Evolutionary conservation across 148 eudicot species (phyloP), one percentile per base, ranked within the genome.

Genomic region (Rhododendron simsii): DNA sequence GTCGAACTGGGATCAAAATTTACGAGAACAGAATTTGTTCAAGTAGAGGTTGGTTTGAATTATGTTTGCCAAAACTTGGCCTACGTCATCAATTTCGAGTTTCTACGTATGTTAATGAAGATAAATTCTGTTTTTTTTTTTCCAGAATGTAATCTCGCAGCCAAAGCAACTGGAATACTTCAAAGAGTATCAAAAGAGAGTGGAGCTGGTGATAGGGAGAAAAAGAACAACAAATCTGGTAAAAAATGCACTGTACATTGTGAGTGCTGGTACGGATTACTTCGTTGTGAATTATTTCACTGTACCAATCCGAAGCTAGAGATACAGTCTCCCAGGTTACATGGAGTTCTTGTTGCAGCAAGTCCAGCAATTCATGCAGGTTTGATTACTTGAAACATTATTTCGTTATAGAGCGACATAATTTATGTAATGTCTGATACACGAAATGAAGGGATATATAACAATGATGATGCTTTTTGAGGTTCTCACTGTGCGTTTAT

Each of bases 131-230:
- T 1, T 1, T 33, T 14, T n/a, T 6, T 87, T 37, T 3, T 37
- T 37, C 44, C 50, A 94, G 98, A 90, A 88, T 82, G 98, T 94
- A 61, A 93, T 93, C 28, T 59, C 94, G 50, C 13, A 94, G 47
- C 39, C 89, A 30, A 88, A 81, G 78, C 98, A 96, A 80, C 10
- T 96, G 44, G 86, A 88, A 3, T 88, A 91, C 88, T 91, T 91
- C 81, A 86, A 82, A 44, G 90, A 91, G 77, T 91, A 91, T 35
- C 86, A 67, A 87, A 50, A 87, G 82, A 87, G 82, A 50, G 59
- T 90, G 10, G 87, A 88, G 84, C 8, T 13, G 13, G 35, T 12
- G 20, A 79, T 91, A 26, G 93, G 93, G 2, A 48, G 71, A 26
- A 80, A 90, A n/a, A 87, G 83, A 59, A 80, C 84, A 0, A 81